phyloP scores from a whole-genome alignment of 2,329 filamentous ascomycete species.

The Verruconis gallopava region DNA sequence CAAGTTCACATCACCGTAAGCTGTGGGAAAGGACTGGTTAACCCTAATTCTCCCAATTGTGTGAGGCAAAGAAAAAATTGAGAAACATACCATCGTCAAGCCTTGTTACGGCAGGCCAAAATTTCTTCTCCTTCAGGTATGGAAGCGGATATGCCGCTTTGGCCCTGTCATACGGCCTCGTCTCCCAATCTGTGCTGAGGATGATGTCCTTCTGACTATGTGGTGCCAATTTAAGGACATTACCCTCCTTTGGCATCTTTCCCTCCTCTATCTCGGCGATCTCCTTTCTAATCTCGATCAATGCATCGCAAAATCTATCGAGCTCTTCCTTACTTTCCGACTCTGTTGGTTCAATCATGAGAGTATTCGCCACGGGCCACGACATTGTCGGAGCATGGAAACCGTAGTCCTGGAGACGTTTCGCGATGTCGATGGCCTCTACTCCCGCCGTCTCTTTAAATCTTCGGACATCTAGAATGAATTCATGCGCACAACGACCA shows the following conservation, averaged over 20 bases:
- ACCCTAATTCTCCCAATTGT: slow-evolving; percentile 15
- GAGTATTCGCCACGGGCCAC: slow-evolving; percentile 86
- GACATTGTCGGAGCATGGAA: slow-evolving; percentile 97
- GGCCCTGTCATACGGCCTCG: slow-evolving; percentile 63
- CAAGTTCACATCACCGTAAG: slow-evolving; percentile 81
- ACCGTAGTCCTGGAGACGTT: slow-evolving; percentile 91
- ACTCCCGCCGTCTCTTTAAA: slow-evolving; percentile 75
- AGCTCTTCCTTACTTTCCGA: slow-evolving; percentile 85
- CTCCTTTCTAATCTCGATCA: slow-evolving; percentile 76
- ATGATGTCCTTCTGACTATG: slow-evolving; percentile 77
- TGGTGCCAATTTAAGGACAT: slow-evolving; percentile 80
- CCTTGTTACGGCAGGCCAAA: slow-evolving; percentile 81
- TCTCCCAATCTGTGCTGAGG: slow-evolving; percentile 52
- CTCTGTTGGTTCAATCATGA: slow-evolving; percentile 98
- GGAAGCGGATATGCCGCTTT: slow-evolving; percentile 76
- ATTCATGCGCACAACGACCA: slow-evolving; percentile 88
- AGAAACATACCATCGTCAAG: slow-evolving; percentile 72
- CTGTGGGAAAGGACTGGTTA: slow-evolving; percentile 35
- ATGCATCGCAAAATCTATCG: slow-evolving; percentile 81
- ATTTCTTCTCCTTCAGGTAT: slow-evolving; percentile 88
- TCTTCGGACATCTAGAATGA: slow-evolving; percentile 78
- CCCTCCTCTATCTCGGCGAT: slow-evolving; percentile 76
- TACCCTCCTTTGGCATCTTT: slow-evolving; percentile 57
- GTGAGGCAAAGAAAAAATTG: slow-evolving; percentile 10
- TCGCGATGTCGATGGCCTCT: slow-evolving; percentile 90